Evolutionary conservation across 2,329 filamentous ascomycete genomes (phyloP).

Genomic region (Fusarium vanettenii): DNA sequence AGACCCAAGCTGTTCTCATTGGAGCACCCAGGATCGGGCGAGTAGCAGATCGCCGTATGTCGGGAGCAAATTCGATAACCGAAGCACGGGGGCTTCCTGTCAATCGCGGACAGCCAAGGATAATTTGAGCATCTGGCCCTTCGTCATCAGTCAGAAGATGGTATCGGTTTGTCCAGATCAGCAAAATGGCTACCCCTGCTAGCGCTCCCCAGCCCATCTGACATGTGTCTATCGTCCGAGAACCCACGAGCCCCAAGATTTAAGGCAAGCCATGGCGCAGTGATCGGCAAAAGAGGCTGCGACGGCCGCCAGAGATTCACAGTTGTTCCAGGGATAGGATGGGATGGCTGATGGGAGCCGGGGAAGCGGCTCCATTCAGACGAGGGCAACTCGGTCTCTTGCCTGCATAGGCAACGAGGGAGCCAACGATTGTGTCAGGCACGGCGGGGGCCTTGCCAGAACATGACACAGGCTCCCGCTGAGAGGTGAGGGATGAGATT

Average conservation of each 20-base stretch:
- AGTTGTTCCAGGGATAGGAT: background rate
- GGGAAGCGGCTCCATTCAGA: constrained; percentile 7
- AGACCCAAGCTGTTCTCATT: background rate
- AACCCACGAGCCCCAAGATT: constrained; percentile 41
- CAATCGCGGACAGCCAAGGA: background rate
- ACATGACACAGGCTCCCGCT: constrained; percentile 5
- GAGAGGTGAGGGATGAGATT: background rate
- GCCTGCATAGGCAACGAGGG: background rate
- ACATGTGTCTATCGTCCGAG: constrained; percentile 43
- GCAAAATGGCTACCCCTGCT: constrained; percentile 36
- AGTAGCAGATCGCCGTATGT: background rate
- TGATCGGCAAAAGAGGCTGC: constrained; percentile 38
- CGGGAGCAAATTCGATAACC: constrained; percentile 32
- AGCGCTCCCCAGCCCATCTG: constrained; percentile 41
- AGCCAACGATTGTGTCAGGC: constrained; percentile 18
- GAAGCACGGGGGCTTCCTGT: constrained; percentile 19
- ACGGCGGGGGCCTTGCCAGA: constrained; percentile 12
- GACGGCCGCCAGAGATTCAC: constrained; percentile 21
- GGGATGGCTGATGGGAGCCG: background rate
- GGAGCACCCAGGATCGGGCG: background rate
- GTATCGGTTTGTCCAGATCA: constrained; percentile 40
- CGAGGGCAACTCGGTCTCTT: background rate
- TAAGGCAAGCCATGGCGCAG: constrained; percentile 34
- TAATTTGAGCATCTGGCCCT: background rate
- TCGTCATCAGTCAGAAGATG: constrained; percentile 5